Evolutionary conservation across 73 alveolate species (phyloP), one percentile per base, ranked within the genome.

Genomic region (Blepharisma stoltei): DNA sequence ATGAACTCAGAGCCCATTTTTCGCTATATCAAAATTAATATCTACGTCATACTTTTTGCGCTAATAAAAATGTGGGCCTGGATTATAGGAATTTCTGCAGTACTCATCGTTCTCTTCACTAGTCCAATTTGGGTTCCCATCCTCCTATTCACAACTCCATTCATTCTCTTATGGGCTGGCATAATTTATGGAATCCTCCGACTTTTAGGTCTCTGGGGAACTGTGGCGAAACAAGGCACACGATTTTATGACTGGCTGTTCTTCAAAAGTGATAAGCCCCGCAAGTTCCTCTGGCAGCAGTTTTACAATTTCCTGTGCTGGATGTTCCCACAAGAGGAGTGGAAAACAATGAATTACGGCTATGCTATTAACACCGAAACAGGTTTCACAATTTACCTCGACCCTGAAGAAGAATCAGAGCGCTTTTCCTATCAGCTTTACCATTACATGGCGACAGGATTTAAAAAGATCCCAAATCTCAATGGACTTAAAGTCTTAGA

Each of bases 291-390:
- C 70, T 89, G 96, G 96, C 76, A 83, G 67, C 55, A 73, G 44
- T 81, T 85, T 55, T 89, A 89, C 84, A 86, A 89, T 55, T 76
- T 75, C 41, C 48, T 86, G 81, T 69, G 92, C 67, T 76, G 81
- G 76, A 70, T 55, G 38, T 77, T 65, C 78, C 96, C 93, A 68
- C 75, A 54, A 54, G 46, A 0, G 0, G 14, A 14, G 18, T 88
- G 91, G 90, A 78, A 55, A 5, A 77, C 90, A 6, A 66, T 88
- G 92, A 91, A 91, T 65, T 88, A 86, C 53, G 97, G 97, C 44
- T 91, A 81, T 76, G 91, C 97, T 23, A 49, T 89, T 6, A 47
- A 82, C n/a, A 85, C 78, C 68, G 91, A 87, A 43, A 84, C 88
- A 27, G 95, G 95, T 14, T 53, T 69, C 23, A 70, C 83, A 83